Evolutionary conservation across 2,329 filamentous ascomycete genomes (phyloP).

Genomic region (Madurella mycetomatis): DNA sequence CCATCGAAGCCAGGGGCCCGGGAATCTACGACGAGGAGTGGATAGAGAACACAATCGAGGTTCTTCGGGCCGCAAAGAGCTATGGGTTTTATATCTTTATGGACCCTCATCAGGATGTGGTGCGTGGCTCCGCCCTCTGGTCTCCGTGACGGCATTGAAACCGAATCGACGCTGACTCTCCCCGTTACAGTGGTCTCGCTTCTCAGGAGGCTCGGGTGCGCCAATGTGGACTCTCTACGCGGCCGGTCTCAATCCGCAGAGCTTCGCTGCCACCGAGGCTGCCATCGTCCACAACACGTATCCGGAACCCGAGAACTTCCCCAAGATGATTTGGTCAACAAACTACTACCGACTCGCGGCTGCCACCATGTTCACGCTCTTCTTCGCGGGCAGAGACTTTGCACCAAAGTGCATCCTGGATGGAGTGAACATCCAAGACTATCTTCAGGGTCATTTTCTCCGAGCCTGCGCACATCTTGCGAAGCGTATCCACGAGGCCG

Average conservation of each 20-base stretch:
- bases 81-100: conserved; percentile 97
- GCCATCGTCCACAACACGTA: conserved; percentile 95
- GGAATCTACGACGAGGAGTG: conserved; percentile 91
- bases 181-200: conserved; percentile 72
- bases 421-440: conserved; percentile 94
- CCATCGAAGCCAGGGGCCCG: conserved; percentile 89
- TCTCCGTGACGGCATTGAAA: not conserved
- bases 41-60: conserved; percentile 83
- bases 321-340: conserved; percentile 99
- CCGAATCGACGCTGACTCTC: conserved; percentile 6
- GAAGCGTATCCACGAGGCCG: conserved; percentile 79
- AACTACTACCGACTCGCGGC: conserved; percentile 87
- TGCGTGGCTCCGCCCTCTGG: conserved; percentile 40
- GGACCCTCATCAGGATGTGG: conserved; percentile 97
- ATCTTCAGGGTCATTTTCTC: conserved; percentile 82
- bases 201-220: conserved; percentile 89
- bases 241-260: conserved; percentile 80
- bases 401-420: conserved; percentile 95
- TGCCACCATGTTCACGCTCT: conserved; percentile 89
- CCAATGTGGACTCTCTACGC: conserved; percentile 98
- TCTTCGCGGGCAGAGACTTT: conserved; percentile 87
- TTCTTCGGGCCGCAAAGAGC: conserved; percentile 76
- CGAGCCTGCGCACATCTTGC: conserved; percentile 76
- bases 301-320: conserved; percentile 76
- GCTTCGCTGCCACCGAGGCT: conserved; percentile 81